Base-by-base conservation (phyloP, 2,329 filamentous ascomycete species). In the Phoma sp. region DNA sequence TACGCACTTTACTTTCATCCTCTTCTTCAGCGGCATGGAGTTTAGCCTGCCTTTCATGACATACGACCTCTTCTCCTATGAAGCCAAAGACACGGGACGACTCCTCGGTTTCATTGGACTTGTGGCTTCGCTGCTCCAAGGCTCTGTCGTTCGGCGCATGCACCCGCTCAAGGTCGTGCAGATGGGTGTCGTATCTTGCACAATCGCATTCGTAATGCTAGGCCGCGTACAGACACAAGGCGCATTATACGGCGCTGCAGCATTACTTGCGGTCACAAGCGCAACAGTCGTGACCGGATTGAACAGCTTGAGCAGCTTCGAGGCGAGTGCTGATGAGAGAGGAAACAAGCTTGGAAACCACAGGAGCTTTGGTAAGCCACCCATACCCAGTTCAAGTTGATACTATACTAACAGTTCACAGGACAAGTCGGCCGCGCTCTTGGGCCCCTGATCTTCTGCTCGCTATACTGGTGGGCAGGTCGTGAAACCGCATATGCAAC, bases 11-110 rank as follows among this genome's bases (percentile, higher is more conserved):
- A 78, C 88, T 39, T 99, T 99, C 76, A 87, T 99, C 55, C 86
- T 99, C 11, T 96, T 96, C 77, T 99, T 99, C 78, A 96, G 92
- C 2, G 95, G 95, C 56, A 93, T 99, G 89, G 95, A 99, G 73
- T 98, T 96, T 75, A 96, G 92, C 1, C 84, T 99, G 3, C 93
- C 95, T 0, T 99, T 99, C 74, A 93, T 99, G 86, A 98, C 93
- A 0, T 96, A 95, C 67, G 93, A 96, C 47, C 84, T 99, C 37
- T 98, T 98, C 74, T 84, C 84, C 7, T 96, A 95, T 72, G 85
- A 83, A 10, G 89, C 92, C 1, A 84, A 87, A 36, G 84, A 91
- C 46, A 96, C 96, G 61, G 95, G 95, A 14, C 86, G 87, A 10
- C 82, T 99, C 2, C 86, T 99, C 2, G 93, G 95, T 5, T 95